These are phyloP conservation scores for Boletus pseudo-olivaceus DNA, from an alignment of 768 basidiomycete species.

Conservation along the genomic window DNA sequence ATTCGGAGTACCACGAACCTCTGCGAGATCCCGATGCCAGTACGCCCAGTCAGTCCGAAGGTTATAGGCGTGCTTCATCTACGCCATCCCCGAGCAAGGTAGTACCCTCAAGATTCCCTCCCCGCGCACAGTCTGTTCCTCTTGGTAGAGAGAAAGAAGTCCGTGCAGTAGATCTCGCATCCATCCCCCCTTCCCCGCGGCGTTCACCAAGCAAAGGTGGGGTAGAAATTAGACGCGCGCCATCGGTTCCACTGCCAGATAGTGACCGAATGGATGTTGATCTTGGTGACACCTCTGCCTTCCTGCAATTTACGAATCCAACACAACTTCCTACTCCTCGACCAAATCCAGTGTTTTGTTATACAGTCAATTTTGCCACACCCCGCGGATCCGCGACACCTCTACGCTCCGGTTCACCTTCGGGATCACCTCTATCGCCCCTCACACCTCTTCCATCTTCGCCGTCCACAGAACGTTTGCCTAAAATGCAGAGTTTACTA, in stretches of 20 bases:
- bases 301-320: constrained; percentile 24
- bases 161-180: constrained; percentile 20
- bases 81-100: constrained; percentile 15
- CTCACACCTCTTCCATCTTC: constrained; percentile 53
- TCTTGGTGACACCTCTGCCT: constrained; percentile 5
- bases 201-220: constrained; percentile 21
- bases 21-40: constrained; percentile 17
- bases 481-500: constrained; percentile 11
- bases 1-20: constrained; percentile 18
- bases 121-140: constrained; percentile 31
- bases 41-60: not conserved
- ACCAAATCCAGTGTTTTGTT: constrained; percentile 13
- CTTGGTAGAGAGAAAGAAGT: constrained; percentile 11
- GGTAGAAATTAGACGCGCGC: constrained; percentile 26
- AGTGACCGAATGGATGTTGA: constrained; percentile 27
- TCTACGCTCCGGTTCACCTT: not conserved
- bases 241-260: constrained; percentile 19
- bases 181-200: constrained; percentile 24
- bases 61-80: constrained; percentile 21
- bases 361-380: constrained; percentile 29
- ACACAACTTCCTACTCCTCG: constrained; percentile 5
- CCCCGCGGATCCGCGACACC: constrained; percentile 13
- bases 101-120: constrained; percentile 10
- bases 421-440: constrained; percentile 35
- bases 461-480: constrained; percentile 26